A percentile compares a stretch with the other conserved stretches of the same genome.
phyloP scores from a whole-genome alignment of 768 basidiomycete genomes.

The Serendipita indica region DNA sequence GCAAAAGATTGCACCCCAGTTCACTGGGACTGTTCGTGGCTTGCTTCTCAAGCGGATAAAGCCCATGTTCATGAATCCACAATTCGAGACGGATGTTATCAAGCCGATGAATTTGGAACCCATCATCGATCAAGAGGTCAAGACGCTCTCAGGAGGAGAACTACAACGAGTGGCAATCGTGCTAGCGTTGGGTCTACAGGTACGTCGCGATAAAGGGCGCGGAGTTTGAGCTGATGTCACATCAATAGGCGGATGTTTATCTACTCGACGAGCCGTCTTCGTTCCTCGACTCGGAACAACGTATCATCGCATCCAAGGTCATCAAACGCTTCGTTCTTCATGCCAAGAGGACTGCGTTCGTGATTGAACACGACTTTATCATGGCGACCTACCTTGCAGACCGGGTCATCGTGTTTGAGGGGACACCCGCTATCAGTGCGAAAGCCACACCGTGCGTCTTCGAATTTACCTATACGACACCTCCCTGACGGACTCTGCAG shows the following conservation, averaged over 20 bases:
- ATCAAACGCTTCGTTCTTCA: constrained; percentile 98
- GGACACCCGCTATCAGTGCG: constrained; percentile 70
- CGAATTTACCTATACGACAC: background rate
- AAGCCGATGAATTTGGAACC: constrained; percentile 94
- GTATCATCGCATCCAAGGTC: constrained; percentile 94
- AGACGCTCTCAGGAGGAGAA: constrained; percentile 96
- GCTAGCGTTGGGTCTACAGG: constrained; percentile 60
- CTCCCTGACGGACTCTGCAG: constrained; percentile 25
- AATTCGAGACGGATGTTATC: constrained; percentile 95
- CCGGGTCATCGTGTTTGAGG: constrained; percentile 87
- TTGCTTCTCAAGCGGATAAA: constrained; percentile 90
- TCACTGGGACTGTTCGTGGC: constrained; percentile 94
- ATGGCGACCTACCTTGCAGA: constrained; percentile 99
- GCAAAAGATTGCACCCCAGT: constrained; percentile 95
- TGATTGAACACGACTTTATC: constrained; percentile 99
- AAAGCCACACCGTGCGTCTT: constrained; percentile 73
- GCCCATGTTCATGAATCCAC: constrained; percentile 94
- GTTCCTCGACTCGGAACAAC: constrained; percentile 98
- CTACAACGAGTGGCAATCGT: constrained; percentile 95
- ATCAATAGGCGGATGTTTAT: constrained; percentile 41
- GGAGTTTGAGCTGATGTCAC: background rate
- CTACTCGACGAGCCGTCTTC: constrained; percentile 89
- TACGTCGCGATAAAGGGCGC: constrained; percentile 14
- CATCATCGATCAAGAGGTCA: constrained; percentile 95
- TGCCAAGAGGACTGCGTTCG: constrained; percentile 93